Percentiles rank a stretch among this genome's conserved stretches.
phyloP scores from a whole-genome alignment of 129 eudicot species.

The Oenanthe sinensis region DNA sequence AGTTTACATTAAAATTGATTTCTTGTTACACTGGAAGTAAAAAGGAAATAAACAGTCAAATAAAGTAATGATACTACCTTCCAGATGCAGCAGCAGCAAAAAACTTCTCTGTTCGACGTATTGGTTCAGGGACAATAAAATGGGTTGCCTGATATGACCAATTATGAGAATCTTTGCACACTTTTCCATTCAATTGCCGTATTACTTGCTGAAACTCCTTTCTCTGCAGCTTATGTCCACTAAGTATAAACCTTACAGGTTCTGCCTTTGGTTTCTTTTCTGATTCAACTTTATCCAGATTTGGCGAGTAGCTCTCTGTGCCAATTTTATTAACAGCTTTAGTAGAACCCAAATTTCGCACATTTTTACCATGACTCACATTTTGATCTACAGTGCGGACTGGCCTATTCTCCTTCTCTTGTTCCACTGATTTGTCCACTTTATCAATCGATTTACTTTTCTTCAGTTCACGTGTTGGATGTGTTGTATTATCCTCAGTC shows the following conservation, averaged over 20 bases:
- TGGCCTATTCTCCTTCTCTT: slow-evolving; percentile 56
- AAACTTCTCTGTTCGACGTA: slow-evolving; percentile 79
- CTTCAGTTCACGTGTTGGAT: slow-evolving; percentile 1
- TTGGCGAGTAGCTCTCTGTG: neutral
- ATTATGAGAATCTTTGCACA: slow-evolving; percentile 81
- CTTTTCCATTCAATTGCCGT: slow-evolving; percentile 55
- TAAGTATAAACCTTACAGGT: slow-evolving; percentile 69
- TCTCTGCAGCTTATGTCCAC: slow-evolving; percentile 80
- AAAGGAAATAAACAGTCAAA: neutral
- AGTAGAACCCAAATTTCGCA: slow-evolving; percentile 10
- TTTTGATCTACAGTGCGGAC: slow-evolving; percentile 20
- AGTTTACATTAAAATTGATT: neutral
- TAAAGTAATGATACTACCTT: slow-evolving; percentile 34
- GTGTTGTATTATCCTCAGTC: slow-evolving; percentile 1
- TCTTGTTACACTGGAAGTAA: neutral
- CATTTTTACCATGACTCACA: slow-evolving; percentile 18
- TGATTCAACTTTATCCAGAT: neutral
- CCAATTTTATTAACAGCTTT: slow-evolving; percentile 15
- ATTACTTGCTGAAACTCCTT: slow-evolving; percentile 78
- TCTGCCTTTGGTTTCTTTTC: slow-evolving; percentile 18
- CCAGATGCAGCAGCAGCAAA: slow-evolving; percentile 99
- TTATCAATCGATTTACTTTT: neutral
- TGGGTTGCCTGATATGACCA: slow-evolving; percentile 99
- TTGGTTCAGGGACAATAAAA: slow-evolving; percentile 81
- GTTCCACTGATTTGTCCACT: slow-evolving; percentile 17